Base-by-base conservation (phyloP, 257 asterid genomes). In the Cordia subcordata region DNA sequence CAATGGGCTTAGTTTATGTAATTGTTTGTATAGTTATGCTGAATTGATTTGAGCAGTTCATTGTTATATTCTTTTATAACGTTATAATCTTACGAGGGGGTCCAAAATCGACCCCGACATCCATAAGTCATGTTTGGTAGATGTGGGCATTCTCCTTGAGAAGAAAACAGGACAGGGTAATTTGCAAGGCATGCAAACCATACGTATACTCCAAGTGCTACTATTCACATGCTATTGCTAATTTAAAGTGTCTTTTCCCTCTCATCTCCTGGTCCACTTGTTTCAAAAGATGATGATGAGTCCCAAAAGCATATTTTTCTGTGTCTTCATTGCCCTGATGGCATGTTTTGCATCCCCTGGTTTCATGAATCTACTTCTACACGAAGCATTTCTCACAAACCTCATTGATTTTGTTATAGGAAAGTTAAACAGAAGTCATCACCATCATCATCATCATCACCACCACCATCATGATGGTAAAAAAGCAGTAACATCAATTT, bases 111-210 rank as follows among this genome's bases (percentile, higher is more conserved):
- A n/a, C n/a, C n/a, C n/a, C n/a, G n/a, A n/a, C n/a, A n/a, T n/a
- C n/a, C n/a, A n/a, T n/a, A n/a, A n/a, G n/a, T n/a, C n/a, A n/a
- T n/a, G n/a, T n/a, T n/a, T n/a, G n/a, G n/a, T n/a, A n/a, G n/a
- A n/a, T n/a, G n/a, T n/a, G n/a, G n/a, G n/a, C 14, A 42, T 42
- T 11, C 12, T 42, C 47, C 47, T 42, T 1, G 68, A 66, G 57
- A 74, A 66, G 53, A 49, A 60, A 37, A 15, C 57, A 20, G 80
- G 78, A 66, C 77, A 68, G 83, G 78, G 85, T 84, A 42, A 72
- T 81, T 80, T 87, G 79, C 87, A 87, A 82, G 92, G 75, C 83
- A 87, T 80, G 79, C 73, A 46, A 80, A 65, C 77, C 40, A 72
- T 11, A 73, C 85, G 65, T 83, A 58, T 55, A 57, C 85, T 81